These are phyloP conservation scores for Leptoxyphium fumago DNA, from an alignment of 2,329 filamentous ascomycete genomes.

Conservation along the genomic window DNA sequence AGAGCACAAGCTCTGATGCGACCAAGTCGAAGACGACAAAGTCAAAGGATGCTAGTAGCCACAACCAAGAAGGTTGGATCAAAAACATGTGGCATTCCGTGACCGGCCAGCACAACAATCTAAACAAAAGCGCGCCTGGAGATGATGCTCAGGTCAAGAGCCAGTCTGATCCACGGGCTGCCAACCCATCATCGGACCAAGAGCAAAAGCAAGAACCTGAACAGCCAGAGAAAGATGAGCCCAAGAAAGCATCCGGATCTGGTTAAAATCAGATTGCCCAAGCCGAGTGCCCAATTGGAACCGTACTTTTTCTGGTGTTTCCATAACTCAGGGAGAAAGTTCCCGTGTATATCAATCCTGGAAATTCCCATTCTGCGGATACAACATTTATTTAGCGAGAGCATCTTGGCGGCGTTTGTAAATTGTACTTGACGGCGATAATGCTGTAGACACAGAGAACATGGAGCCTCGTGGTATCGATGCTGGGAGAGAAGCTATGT, in stretches of 20 bases:
- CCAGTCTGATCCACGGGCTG: not conserved
- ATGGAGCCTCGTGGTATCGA: not conserved
- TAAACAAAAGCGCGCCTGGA: conserved; percentile 1
- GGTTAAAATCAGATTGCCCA: conserved; percentile 9
- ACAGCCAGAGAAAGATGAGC: conserved; percentile 12
- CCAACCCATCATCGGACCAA: not conserved
- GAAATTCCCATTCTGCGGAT: not conserved
- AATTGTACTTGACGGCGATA: not conserved
- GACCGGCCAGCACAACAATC: conserved; percentile 49
- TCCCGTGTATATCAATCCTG: no score
- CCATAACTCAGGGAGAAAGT: no score
- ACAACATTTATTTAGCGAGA: not conserved
- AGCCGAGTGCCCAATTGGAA: no score
- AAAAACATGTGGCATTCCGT: conserved; percentile 89
- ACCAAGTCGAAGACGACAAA: conserved; percentile 1
- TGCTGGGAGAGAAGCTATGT: not conserved
- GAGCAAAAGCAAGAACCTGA: conserved; percentile 8
- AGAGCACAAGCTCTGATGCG: not conserved
- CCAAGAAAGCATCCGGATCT: conserved; percentile 23
- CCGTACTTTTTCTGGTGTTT: no score
- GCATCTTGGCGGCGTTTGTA: not conserved
- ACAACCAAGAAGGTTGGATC: conserved; percentile 77
- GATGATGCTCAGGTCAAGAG: not conserved
- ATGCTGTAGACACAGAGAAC: no score
- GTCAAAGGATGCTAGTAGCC: conserved; percentile 26